Conservation (phyloP, 345 rosid species). For the Euphorbia tirucalli region DNA sequence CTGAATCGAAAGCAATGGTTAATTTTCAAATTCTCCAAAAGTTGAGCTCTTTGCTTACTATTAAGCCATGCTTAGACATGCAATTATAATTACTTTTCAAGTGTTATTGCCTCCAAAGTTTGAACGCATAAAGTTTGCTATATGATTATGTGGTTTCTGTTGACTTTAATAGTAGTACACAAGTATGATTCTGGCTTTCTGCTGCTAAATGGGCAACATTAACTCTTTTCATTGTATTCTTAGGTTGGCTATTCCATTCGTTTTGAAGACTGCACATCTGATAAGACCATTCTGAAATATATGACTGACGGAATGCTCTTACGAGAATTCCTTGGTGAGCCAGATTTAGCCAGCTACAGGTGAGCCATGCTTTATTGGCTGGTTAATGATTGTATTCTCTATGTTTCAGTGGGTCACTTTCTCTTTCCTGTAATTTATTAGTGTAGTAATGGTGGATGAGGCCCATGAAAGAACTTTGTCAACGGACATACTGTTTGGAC, state of each 20-base stretch:
- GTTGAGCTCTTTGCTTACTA: not conserved
- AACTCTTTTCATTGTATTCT: constrained; percentile 20
- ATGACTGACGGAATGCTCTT: constrained; percentile 98
- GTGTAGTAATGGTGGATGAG: constrained; percentile 96
- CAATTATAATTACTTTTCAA: not conserved
- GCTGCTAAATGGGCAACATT: constrained; percentile 2
- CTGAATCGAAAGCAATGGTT: not conserved
- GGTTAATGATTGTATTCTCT: not conserved
- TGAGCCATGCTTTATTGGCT: constrained; percentile 20
- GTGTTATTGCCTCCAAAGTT: not conserved
- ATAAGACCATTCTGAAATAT: constrained; percentile 84
- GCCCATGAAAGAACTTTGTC: constrained; percentile 99
- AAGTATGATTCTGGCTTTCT: not conserved
- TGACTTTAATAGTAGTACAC: not conserved
- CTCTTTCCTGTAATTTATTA: constrained; percentile 34
- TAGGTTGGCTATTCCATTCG: constrained; percentile 98
- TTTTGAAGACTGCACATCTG: constrained; percentile 98
- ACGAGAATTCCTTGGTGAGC: constrained; percentile 93
- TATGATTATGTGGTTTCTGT: not conserved
- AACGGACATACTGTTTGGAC: constrained; percentile 90
- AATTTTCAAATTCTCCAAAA: not conserved
- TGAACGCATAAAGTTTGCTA: no score
- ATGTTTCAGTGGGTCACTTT: constrained; percentile 13
- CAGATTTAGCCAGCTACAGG: constrained; percentile 91
- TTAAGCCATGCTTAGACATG: not conserved